phyloP scores from a whole-genome alignment of 1,284 basidiomycete species.

The Moesziomyces sp. region DNA sequence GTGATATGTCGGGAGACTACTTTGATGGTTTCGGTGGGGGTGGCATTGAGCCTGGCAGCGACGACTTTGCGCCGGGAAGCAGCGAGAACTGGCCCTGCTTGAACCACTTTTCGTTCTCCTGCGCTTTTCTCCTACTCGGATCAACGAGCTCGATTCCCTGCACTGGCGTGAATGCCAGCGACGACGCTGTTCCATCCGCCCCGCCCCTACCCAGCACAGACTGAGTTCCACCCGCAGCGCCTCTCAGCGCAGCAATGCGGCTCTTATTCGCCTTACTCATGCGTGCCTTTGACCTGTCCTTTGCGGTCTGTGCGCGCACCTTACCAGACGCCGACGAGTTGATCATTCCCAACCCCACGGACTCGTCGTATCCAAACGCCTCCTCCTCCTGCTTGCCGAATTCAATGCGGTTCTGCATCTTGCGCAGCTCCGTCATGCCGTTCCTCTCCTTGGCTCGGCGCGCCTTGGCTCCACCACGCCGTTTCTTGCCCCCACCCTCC shows the following conservation, averaged over 20 bases:
- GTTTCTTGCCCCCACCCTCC: conserved; percentile 85
- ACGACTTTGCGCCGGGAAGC: conserved; percentile 40
- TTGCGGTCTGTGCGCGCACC: conserved; percentile 84
- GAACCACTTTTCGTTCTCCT: conserved; percentile 69
- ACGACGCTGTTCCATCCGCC: conserved; percentile 81
- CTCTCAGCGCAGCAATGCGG: conserved; percentile 70
- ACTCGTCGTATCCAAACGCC: conserved; percentile 94
- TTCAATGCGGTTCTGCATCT: conserved; percentile 94
- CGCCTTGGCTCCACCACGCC: conserved; percentile 92
- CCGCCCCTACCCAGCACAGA: conserved; percentile 63
- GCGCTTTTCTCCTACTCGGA: conserved; percentile 61
- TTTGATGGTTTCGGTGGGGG: conserved; percentile 28
- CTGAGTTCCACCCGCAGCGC: conserved; percentile 69
- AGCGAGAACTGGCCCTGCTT: conserved; percentile 66
- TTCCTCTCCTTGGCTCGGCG: conserved; percentile 97
- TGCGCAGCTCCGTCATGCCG: conserved; percentile 94
- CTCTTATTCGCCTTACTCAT: conserved; percentile 95
- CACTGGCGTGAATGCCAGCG: conserved; percentile 91
- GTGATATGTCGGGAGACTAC: background rate
- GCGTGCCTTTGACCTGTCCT: conserved; percentile 90
- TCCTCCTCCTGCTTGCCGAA: conserved; percentile 97
- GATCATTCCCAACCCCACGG: conserved; percentile 96
- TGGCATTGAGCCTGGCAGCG: conserved; percentile 31
- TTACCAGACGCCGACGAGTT: conserved; percentile 80
- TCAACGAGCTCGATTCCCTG: conserved; percentile 75